Evolutionary conservation across 192 early-diverging fungal genomes (phyloP).

Genomic region (Entomortierella chlamydospora): DNA sequence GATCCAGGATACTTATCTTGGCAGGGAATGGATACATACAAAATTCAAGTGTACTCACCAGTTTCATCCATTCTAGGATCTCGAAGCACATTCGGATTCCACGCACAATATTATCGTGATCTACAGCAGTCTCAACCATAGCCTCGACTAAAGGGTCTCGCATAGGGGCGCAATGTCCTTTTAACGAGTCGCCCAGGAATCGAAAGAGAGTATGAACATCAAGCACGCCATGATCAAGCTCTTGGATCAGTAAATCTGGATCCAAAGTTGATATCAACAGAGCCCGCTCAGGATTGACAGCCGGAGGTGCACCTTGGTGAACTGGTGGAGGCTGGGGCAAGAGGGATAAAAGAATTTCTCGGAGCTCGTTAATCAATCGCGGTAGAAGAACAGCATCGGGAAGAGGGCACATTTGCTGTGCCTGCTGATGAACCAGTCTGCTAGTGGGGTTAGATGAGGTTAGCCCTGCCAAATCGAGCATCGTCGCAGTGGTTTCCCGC

Average conservation of each 20-base stretch:
- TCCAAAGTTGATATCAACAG: conserved; percentile 66
- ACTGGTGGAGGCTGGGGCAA: conserved; percentile 29
- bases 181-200: conserved; percentile 72
- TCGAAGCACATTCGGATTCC: conserved; percentile 82
- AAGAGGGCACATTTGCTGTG: conserved; percentile 42
- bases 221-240: conserved; percentile 76
- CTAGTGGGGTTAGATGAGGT: conserved; percentile 26
- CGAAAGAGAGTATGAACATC: conserved; percentile 66
- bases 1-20: too few species aligned
- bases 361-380: conserved; percentile 73
- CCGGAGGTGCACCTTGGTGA: conserved; percentile 38
- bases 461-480: conserved; percentile 32
- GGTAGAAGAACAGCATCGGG: conserved; percentile 37
- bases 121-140: conserved; percentile 65
- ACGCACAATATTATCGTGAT: conserved; percentile 68
- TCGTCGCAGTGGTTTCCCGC: conserved; percentile 56
- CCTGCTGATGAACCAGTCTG: conserved; percentile 64
- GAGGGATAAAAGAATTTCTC: conserved; percentile 76
- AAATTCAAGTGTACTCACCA: conserved; percentile 48
- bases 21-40: not conserved
- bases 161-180: conserved; percentile 74
- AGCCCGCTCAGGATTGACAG: conserved; percentile 49
- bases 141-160: conserved; percentile 73
- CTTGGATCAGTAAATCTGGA: conserved; percentile 66
- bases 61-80: conserved; percentile 70